These are phyloP conservation scores for Starmerella geochares DNA, from an alignment of 805 yeast species.

Conservation along the genomic window DNA sequence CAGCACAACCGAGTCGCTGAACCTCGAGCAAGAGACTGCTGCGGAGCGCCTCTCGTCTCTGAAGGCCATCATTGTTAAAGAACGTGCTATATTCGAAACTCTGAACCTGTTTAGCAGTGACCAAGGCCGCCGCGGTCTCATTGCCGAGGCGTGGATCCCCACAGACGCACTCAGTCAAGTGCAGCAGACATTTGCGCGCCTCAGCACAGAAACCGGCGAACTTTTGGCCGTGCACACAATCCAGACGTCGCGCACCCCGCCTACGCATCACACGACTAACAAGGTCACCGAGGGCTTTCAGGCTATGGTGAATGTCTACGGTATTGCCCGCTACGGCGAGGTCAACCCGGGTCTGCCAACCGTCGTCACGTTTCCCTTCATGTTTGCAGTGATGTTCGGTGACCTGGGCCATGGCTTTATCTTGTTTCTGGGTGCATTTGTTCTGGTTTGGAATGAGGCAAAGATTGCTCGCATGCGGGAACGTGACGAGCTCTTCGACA, in stretches of 20 bases:
- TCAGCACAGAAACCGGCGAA: slow-evolving; percentile 38
- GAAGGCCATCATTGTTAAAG: slow-evolving; percentile 61
- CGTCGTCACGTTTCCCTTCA: slow-evolving; percentile 88
- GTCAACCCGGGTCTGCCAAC: slow-evolving; percentile 95
- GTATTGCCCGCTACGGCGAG: slow-evolving; percentile 84
- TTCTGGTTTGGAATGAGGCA: slow-evolving; percentile 62
- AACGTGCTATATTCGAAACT: slow-evolving; percentile 68
- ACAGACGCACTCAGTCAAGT: slow-evolving; percentile 53
- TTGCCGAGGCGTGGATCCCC: slow-evolving; percentile 98
- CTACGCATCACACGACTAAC: slow-evolving; percentile 84
- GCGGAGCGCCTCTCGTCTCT: slow-evolving; percentile 65
- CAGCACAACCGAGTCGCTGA: slow-evolving; percentile 55
- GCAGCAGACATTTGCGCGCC: slow-evolving; percentile 51
- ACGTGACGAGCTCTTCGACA: slow-evolving; percentile 82
- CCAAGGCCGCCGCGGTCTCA: slow-evolving; percentile 66
- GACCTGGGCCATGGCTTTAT: slow-evolving; percentile 93
- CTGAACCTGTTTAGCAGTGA: slow-evolving; percentile 74
- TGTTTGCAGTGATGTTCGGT: slow-evolving; percentile 99
- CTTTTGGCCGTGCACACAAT: slow-evolving; percentile 44
- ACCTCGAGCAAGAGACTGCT: slow-evolving; percentile 66
- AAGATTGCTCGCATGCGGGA: slow-evolving; percentile 44
- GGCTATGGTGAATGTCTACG: slow-evolving; percentile 88
- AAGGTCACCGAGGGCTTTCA: slow-evolving; percentile 90
- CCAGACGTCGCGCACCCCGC: slow-evolving; percentile 76
- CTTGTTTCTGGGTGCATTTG: slow-evolving; percentile 59